Evolutionary conservation across 768 basidiomycete genomes (phyloP).

Genomic region (Cystobasidium ongulense): DNA sequence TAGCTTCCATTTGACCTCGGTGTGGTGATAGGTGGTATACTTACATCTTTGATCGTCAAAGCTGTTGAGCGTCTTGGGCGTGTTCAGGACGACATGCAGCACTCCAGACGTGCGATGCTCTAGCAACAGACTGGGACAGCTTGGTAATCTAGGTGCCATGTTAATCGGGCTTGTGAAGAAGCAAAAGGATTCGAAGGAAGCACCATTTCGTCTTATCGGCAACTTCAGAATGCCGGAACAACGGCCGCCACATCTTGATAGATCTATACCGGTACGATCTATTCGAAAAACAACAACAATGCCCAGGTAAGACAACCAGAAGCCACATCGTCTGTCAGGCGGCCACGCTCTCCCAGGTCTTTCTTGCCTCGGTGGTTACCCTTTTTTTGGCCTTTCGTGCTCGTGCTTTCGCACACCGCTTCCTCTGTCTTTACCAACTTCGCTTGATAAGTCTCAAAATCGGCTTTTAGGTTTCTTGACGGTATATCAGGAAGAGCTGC

Average conservation of each 20-base stretch:
- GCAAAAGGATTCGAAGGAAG: not conserved
- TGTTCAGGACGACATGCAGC: conserved; percentile 13
- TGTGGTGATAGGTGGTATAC: no score
- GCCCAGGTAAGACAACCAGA: no score
- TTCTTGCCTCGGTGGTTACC: not conserved
- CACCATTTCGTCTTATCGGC: not conserved
- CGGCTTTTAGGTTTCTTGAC: not conserved
- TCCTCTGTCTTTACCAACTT: not conserved
- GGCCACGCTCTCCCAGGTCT: no score
- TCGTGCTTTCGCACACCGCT: not conserved
- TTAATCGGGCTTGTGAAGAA: not conserved
- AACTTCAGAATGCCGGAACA: not conserved
- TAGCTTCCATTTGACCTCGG: no score
- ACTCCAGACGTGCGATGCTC: conserved; percentile 1
- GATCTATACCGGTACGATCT: not conserved
- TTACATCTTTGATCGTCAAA: conserved; percentile 24
- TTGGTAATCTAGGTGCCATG: not conserved
- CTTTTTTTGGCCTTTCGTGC: not conserved
- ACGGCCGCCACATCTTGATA: not conserved
- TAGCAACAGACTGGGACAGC: not conserved
- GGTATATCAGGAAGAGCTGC: not conserved
- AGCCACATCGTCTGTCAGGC: no score
- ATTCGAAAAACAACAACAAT: not conserved
- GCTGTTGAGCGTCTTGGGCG: conserved; percentile 22
- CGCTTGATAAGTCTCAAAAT: not conserved